Conservation (phyloP, 108 stramenopile genomes). For the Skeletonema tropicum region DNA sequence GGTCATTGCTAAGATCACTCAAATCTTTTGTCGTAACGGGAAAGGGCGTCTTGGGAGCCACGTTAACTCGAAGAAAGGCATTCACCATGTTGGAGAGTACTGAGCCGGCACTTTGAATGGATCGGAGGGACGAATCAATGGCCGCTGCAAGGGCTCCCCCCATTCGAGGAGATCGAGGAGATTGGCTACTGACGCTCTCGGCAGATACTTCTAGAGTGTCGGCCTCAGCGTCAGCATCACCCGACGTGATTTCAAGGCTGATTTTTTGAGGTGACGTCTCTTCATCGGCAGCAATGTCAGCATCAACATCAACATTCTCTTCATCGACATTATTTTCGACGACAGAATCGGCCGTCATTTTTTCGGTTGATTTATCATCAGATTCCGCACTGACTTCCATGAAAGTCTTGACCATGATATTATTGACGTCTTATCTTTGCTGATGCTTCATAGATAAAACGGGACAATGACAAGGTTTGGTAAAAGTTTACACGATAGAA, state of each 20-base stretch:
- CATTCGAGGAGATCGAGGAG: conserved; percentile 43
- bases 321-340: not conserved
- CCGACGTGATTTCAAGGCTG: conserved; percentile 1
- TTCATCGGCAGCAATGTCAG: not conserved
- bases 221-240: not conserved
- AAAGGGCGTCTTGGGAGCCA: conserved; percentile 31
- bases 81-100: conserved; percentile 23
- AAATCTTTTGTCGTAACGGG: conserved; percentile 53
- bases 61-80: conserved; percentile 18
- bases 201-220: not conserved
- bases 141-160: conserved; percentile 53
- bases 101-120: conserved; percentile 39
- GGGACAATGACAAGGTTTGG: no score
- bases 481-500: no score
- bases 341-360: not conserved
- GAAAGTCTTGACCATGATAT: not conserved
- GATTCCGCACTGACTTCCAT: not conserved
- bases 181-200: not conserved
- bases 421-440: not conserved
- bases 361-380: not conserved
- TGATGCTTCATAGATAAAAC: not conserved
- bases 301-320: not conserved
- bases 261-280: not conserved
- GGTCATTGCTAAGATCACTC: conserved; percentile 59
- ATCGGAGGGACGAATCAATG: conserved; percentile 51